Base-by-base conservation (phyloP, 371 early-diverging fungal genomes). In the Capillidium rhysosporum region DNA sequence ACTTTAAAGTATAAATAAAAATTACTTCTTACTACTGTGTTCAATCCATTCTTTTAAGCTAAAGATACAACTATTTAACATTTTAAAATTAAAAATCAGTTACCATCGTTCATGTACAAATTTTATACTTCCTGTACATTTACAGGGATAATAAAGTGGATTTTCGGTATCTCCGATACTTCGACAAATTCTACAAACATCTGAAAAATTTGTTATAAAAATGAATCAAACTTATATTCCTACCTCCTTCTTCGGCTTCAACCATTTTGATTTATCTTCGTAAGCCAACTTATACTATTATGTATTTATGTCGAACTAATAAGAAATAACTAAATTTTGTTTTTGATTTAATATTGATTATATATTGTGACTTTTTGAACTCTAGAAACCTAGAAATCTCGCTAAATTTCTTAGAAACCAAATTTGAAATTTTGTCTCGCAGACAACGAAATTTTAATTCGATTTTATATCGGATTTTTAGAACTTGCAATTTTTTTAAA, bases 151-250 rank as follows among this genome's bases (percentile, higher is more conserved):
- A 64, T 79, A 91, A 38, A 93, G 70, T 26, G 91, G 92, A 46
- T 86, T 77, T 2, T 84, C 84, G 2, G 63, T 60, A 14, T 86
- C 81, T 16, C 67, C 82, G 44, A 81, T 83, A 40, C 77, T 71
- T 23, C 92, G 86, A 56, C 94, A 93, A 16, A 93, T 91, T 60
- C 94, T 79, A 66, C 94, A 93, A 41, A 91, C 81, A 61, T 82
- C 78, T 65, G 7, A n/a, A 43, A 43, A 43, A 8, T 43, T 4
- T 4, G 23, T 23, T 20, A 20, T 43, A 20, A 20, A 43, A 43
- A n/a, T 20, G n/a, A 43, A 20, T 8, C 4, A 9, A 43, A 16
- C 4, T 43, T 43, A 8, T 23, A 43, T n/a, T n/a, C 44, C 4
- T 23, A 43, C 44, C 44, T 20, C 44, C 44, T 23, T 43, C 44